These are phyloP conservation scores for Apiotrichum mycotoxinovorans DNA, from an alignment of 1,284 basidiomycete species.

Conservation along the genomic window DNA sequence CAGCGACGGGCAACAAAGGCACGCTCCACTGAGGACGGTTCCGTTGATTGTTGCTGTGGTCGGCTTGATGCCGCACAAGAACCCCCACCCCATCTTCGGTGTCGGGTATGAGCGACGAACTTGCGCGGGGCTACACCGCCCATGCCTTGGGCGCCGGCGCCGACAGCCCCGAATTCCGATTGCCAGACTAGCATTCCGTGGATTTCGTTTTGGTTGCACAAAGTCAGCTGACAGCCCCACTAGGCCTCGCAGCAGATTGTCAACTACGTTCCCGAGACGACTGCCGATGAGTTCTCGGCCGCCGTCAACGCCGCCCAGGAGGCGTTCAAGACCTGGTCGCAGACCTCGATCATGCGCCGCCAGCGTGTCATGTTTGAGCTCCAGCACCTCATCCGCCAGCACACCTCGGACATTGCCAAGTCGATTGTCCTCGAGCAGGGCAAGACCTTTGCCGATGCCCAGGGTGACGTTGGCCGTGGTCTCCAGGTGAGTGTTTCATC, in stretches of 20 bases:
- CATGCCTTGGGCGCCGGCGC: no score
- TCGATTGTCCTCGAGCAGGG: conserved; percentile 82
- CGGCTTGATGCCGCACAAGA: no score
- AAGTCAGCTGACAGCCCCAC: conserved; percentile 3
- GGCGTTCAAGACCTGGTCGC: conserved; percentile 87
- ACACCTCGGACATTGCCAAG: conserved; percentile 57
- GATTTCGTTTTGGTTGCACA: no score
- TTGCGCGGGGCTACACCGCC: no score
- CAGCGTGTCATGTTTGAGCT: conserved; percentile 90
- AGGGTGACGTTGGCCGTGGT: conserved; percentile 89
- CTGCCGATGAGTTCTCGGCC: conserved; percentile 71
- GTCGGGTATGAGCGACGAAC: no score
- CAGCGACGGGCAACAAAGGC: no score
- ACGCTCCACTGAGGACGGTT: no score
- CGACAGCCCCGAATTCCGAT: no score
- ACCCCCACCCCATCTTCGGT: no score
- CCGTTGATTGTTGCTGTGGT: no score
- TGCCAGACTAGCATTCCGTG: no score
- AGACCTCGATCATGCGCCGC: conserved; percentile 75
- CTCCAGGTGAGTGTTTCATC: conserved; percentile 49
- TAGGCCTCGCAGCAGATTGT: conserved; percentile 69
- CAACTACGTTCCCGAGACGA: conserved; percentile 85
- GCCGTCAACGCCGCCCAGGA: conserved; percentile 83
- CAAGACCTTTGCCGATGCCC: conserved; percentile 84
- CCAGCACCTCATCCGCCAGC: conserved; percentile 71